A percentile compares a stretch with the other conserved stretches of the same genome.
Conservation (phyloP, 441 rosid genomes). For the Gossypium davidsonii region DNA sequence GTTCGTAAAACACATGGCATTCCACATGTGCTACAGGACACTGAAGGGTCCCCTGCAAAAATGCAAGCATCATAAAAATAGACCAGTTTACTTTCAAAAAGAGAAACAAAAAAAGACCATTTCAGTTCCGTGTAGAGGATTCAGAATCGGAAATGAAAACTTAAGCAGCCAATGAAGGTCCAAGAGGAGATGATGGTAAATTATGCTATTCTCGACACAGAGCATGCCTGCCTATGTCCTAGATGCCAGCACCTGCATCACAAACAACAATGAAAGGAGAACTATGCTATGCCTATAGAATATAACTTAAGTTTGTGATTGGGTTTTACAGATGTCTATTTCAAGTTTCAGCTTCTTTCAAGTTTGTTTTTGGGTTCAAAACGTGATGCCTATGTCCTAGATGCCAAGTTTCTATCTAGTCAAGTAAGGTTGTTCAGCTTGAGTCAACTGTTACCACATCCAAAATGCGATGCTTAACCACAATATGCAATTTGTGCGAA, state of each 20-base stretch:
- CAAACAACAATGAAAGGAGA: background rate
- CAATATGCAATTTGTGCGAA: background rate
- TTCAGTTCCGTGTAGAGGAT: background rate
- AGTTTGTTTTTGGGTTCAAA: background rate
- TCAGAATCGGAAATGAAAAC: background rate
- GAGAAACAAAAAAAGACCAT: background rate
- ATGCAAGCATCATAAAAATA: slow-evolving; percentile 4
- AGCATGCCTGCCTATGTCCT: background rate
- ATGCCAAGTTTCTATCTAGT: background rate
- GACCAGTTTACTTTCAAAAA: background rate
- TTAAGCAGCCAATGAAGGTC: background rate
- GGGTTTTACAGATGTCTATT: background rate
- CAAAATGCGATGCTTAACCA: background rate
- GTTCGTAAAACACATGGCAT: slow-evolving; percentile 58
- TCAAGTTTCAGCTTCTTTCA: background rate
- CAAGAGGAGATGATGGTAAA: background rate
- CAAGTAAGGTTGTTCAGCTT: background rate
- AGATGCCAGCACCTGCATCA: background rate
- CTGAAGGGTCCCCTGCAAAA: slow-evolving; percentile 59
- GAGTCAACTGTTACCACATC: background rate
- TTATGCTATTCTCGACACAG: background rate
- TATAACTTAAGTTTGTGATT: background rate
- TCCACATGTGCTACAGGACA: slow-evolving; percentile 69
- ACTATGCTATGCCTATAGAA: background rate
- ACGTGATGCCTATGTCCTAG: background rate